Evolutionary conservation across 2,329 filamentous ascomycete species (phyloP).

Genomic region (Amphichorda felina): DNA sequence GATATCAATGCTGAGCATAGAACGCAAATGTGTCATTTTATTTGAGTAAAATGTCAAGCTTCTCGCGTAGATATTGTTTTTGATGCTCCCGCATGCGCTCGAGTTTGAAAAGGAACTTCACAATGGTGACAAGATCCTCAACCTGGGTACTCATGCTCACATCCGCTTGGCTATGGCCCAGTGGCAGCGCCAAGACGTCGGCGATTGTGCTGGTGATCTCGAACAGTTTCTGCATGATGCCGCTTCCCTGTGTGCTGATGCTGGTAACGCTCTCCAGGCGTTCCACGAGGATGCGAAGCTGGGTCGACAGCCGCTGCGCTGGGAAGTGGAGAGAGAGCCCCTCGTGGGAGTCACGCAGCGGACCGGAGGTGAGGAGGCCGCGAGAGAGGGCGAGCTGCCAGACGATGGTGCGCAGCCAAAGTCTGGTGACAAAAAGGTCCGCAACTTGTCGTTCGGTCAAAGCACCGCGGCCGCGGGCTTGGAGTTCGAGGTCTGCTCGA

Average conservation of each 20-base stretch:
- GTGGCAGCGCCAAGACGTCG: too few species aligned
- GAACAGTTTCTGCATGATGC: conserved; percentile 46
- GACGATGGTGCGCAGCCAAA: conserved; percentile 27
- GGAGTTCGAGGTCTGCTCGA: conserved; percentile 13
- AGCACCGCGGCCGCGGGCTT: conserved; percentile 9
- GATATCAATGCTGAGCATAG: too few species aligned
- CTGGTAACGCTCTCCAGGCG: conserved; percentile 24
- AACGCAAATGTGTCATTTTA: too few species aligned
- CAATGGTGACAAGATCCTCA: too few species aligned
- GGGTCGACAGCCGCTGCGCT: conserved; percentile 21
- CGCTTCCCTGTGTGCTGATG: conserved; percentile 41
- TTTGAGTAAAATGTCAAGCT: too few species aligned
- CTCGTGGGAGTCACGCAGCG: conserved; percentile 18
- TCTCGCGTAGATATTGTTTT: too few species aligned
- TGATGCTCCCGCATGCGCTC: too few species aligned
- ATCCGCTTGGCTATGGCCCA: too few species aligned
- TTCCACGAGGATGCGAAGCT: conserved; percentile 23
- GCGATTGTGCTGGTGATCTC: too few species aligned
- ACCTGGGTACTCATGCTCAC: too few species aligned
- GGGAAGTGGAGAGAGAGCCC: conserved; percentile 26
- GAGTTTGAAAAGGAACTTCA: too few species aligned
- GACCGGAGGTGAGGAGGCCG: conserved; percentile 21
- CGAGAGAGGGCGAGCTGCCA: conserved; percentile 28
- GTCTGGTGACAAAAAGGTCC: conserved; percentile 26
- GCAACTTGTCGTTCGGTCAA: conserved; percentile 26